These are phyloP conservation scores for Candida montana DNA, from an alignment of 805 yeast species.

Conservation along the genomic window DNA sequence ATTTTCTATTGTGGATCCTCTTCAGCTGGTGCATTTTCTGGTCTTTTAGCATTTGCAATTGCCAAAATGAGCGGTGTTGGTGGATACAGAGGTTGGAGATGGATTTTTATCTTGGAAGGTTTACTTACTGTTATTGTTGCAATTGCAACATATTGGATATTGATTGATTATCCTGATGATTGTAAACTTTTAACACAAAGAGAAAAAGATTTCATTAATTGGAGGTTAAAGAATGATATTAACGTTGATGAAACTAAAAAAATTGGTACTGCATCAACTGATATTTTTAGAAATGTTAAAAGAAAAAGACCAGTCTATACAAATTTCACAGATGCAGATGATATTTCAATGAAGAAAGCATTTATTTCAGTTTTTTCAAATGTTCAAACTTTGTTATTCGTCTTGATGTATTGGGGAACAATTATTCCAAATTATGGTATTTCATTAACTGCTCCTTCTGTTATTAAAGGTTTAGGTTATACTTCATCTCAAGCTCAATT, in stretches of 20 bases:
- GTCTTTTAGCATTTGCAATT: constrained; percentile 36
- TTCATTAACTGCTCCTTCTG: constrained; percentile 38
- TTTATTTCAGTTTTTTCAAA: constrained; percentile 17
- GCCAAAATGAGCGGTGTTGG: constrained; percentile 29
- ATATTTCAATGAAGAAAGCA: constrained; percentile 10
- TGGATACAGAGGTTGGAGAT: constrained; percentile 39
- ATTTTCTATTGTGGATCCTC: constrained; percentile 35
- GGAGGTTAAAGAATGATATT: constrained; percentile 17
- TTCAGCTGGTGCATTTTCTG: constrained; percentile 41
- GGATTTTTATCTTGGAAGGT: constrained; percentile 31
- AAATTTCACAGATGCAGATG: constrained; percentile 12
- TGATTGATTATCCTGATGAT: constrained; percentile 38
- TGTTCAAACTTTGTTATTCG: constrained; percentile 24
- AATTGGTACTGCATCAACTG: neutral
- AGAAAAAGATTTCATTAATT: constrained; percentile 27
- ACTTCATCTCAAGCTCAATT: constrained; percentile 34
- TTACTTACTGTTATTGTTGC: constrained; percentile 34
- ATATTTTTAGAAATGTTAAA: constrained; percentile 2
- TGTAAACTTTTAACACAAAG: constrained; percentile 37
- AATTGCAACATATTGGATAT: constrained; percentile 27
- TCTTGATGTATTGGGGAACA: constrained; percentile 26
- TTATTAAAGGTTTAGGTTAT: constrained; percentile 35
- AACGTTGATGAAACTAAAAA: constrained; percentile 7
- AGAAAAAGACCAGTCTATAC: constrained; percentile 9
- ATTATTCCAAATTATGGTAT: constrained; percentile 31